phyloP scores from a whole-genome alignment of 345 rosid species.

The Eucalyptus cloeziana region DNA sequence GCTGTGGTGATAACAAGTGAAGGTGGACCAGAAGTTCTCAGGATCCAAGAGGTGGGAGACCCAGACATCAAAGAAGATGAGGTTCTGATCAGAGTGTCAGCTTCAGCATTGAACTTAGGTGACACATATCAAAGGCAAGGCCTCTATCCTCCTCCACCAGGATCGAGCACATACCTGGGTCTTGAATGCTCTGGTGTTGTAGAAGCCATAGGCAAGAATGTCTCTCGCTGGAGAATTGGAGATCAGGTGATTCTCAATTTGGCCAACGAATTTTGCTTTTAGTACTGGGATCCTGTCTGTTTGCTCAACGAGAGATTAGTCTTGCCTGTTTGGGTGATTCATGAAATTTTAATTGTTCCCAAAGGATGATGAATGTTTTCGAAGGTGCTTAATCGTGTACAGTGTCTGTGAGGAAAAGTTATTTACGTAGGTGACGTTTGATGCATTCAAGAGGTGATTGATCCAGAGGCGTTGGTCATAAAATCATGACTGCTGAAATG shows the following conservation, averaged over 20 bases:
- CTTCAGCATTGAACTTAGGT: conserved; percentile 65
- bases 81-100: conserved; percentile 49
- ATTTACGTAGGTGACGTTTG: not conserved
- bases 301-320: not conserved
- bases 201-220: conserved; percentile 36
- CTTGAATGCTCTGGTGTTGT: conserved; percentile 75
- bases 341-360: not conserved
- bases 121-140: conserved; percentile 70
- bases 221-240: conserved; percentile 64
- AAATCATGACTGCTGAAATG: not conserved
- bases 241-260: conserved; percentile 33
- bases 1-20: conserved; percentile 55
- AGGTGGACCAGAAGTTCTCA: conserved; percentile 64
- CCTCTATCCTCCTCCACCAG: conserved; percentile 58
- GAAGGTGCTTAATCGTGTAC: not conserved
- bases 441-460: not conserved
- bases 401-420: not conserved
- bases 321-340: not conserved
- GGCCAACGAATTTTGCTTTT: not conserved
- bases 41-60: conserved; percentile 56
- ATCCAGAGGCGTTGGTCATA: not conserved
- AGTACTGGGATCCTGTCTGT: not conserved
- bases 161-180: conserved; percentile 55
- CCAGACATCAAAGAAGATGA: conserved; percentile 59
- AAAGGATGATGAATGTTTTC: not conserved